phyloP scores from a whole-genome alignment of 345 rosid genomes.

The Acer saccharum region DNA sequence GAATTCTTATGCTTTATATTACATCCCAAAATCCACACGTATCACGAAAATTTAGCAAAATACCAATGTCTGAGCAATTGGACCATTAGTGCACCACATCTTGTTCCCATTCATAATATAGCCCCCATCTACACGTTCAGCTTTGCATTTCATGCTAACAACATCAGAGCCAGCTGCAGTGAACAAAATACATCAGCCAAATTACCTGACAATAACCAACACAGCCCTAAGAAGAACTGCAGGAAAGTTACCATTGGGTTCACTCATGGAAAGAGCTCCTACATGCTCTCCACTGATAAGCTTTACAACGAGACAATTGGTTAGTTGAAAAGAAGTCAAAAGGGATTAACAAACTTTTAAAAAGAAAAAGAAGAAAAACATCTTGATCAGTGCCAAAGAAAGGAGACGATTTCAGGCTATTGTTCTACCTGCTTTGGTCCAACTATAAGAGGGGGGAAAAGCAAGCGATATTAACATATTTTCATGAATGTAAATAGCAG shows the following conservation, averaged over 20 bases:
- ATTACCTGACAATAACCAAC: slow-evolving; percentile 7
- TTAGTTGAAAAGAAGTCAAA: slow-evolving; percentile 20
- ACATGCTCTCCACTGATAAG: slow-evolving; percentile 95
- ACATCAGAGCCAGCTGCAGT: slow-evolving; percentile 92
- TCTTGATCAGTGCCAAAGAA: slow-evolving; percentile 11
- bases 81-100: slow-evolving; percentile 99
- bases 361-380: not conserved
- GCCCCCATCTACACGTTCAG: slow-evolving; percentile 87
- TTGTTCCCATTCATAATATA: slow-evolving; percentile 80
- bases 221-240: slow-evolving; percentile 4
- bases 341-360: not conserved
- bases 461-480: not conserved
- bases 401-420: not conserved
- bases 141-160: slow-evolving; percentile 96
- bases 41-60: slow-evolving; percentile 6
- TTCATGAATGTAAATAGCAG: not conserved
- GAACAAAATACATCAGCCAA: slow-evolving; percentile 9
- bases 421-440: not conserved
- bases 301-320: slow-evolving; percentile 43
- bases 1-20: not conserved
- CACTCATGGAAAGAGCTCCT: slow-evolving; percentile 99
- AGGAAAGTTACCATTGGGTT: slow-evolving; percentile 76
- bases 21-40: not conserved
- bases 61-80: slow-evolving; percentile 92
- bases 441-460: not conserved